Base-by-base conservation (phyloP, 2,329 filamentous ascomycete genomes). In the Pseudonectria foliicola region DNA sequence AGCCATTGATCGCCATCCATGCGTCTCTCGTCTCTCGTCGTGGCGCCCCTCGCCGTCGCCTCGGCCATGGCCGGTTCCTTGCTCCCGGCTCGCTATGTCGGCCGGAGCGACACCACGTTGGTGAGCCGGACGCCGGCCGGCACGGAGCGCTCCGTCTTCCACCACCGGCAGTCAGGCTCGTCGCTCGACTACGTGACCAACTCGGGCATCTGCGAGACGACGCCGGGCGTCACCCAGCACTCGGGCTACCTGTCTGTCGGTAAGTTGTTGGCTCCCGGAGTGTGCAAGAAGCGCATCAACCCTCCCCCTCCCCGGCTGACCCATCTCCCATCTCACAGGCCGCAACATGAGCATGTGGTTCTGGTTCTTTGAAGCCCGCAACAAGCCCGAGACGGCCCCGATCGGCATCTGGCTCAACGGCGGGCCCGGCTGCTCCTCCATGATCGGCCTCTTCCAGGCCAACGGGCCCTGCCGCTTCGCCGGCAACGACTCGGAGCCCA, bases 391-490 rank as follows among this genome's bases (percentile, higher is more conserved):
- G 6, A 57, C 56, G 25, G 61, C 61, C 3, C 62, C 56, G 23
- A 53, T 80, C 31, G 73, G 70, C 11, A 73, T 83, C 48, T 84
- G 76, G 75, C 66, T 59, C 33, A 59, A 59, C 30, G 56, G 56
- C 13, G 56, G 56, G 2, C 56, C 56, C 7, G 56, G 56, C 11
- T 57, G 55, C 36, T 59, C 55, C 5, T 59, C 55, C 6, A 53
- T 58, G 44, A 27, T 53, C 35, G 56, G 56, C 8, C 52, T 84
- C 35, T 79, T 83, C 48, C 62, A 66, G 15, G 78, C 80, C 50
- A 82, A 95, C 42, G 90, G 90, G 30, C 89, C 90, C 5, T 81
- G 85, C 21, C 84, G 80, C 45, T 78, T 95, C 55, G 50, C 50
- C 33, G 35, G 48, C 12, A 37, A 40, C 10, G 42, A 50, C n/a